Base-by-base conservation (phyloP, 2,329 filamentous ascomycete genomes). In the Diaporthe aspalathi region DNA sequence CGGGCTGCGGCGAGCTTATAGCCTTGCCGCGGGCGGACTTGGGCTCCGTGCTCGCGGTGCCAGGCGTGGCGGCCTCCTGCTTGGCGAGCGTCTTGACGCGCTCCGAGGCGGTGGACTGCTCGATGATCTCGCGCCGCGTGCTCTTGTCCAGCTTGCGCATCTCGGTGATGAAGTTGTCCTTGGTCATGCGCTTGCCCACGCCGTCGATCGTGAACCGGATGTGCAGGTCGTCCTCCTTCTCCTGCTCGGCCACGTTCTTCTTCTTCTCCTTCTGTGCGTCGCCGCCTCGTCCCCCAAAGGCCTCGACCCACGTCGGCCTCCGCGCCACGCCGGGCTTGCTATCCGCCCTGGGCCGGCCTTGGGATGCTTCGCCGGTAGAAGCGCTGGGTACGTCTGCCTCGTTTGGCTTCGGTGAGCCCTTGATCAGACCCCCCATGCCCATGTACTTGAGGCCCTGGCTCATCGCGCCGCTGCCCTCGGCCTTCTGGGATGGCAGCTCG, bases 191-290 rank as follows among this genome's bases (percentile, higher is more conserved):
- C 73, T 87, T 86, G 7, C 92, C 92, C n/a, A 90, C 88, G 43
- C 91, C 90, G 54, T 88, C 89, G 74, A 95, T 92, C 1, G 91
- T 94, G 80, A 95, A 95, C 17, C 93, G 89, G 69, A 95, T 90
- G 69, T 90, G 86, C 17, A 88, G 87, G 74, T 95, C 93, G 71
- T 95, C 92, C 2, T 88, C 86, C 2, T 87, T 86, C n/a, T 87
- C 83, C 16, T 83, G 81, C 7, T 81, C 79, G 5, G 78, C 81
- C 14, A 79, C 79, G 67, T 79, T 84, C 81, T 84, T 87, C 75
- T 80, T 83, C 38, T 78, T 75, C 73, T 81, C 71, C 74, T 81
- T 50, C 73, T 83, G 68, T 70, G 80, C 56, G 50, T 77, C 68
- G 73, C 80, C 35, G 71, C 75, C 54, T 73, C 83, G 77, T 5